phyloP scores from a whole-genome alignment of 2,329 filamentous ascomycete species.

The Emergomyces orientalis region DNA sequence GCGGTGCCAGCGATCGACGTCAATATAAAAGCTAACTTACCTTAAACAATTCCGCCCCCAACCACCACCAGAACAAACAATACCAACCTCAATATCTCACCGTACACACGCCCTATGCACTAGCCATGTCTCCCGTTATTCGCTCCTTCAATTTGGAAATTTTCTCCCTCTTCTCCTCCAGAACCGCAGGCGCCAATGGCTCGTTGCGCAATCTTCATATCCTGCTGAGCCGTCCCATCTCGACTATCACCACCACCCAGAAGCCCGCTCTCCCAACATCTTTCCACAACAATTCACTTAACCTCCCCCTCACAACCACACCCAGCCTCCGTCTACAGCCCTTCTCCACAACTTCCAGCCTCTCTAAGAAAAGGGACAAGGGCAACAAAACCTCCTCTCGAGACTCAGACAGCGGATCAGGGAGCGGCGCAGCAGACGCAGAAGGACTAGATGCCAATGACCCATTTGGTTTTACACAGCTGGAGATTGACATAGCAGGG shows the following conservation, averaged over 20 bases:
- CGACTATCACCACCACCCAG: background rate
- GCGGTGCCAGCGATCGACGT: background rate
- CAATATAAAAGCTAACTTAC: background rate
- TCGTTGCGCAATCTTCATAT: background rate
- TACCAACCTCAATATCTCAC: background rate
- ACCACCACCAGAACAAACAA: background rate
- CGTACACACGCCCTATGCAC: background rate
- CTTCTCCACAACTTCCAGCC: slow-evolving; percentile 37
- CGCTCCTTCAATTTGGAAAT: slow-evolving; percentile 1
- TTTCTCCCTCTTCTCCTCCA: background rate
- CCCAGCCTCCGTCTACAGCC: background rate
- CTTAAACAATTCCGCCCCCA: background rate
- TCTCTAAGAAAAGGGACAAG: slow-evolving; percentile 45
- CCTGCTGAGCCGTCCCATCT: background rate
- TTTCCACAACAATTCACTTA: background rate
- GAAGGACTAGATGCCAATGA: slow-evolving; percentile 33
- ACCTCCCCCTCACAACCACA: background rate
- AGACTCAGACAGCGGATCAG: slow-evolving; percentile 22
- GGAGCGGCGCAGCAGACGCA: slow-evolving; percentile 24
- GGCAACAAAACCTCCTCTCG: slow-evolving; percentile 27
- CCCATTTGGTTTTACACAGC: slow-evolving; percentile 51
- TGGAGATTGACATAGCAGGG: slow-evolving; percentile 48
- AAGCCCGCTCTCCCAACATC: background rate
- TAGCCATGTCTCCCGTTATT: slow-evolving; percentile 4
- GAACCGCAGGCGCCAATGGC: slow-evolving; percentile 3